Conservation (phyloP, 371 early-diverging fungal species). For the Syncephalastrum contaminatum region DNA sequence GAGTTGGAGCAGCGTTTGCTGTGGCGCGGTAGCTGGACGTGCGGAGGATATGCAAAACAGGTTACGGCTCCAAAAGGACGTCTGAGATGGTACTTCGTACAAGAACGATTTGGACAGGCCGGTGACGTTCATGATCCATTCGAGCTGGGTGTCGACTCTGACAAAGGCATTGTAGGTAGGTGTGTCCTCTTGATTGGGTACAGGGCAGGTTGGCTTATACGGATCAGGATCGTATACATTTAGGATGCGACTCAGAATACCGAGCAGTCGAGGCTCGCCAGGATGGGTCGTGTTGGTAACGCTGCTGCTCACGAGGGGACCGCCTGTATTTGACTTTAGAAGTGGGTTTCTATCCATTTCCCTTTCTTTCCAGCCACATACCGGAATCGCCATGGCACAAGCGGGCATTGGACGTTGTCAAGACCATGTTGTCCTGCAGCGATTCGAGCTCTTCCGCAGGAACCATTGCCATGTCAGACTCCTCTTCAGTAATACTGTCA, state of each 20-base stretch:
- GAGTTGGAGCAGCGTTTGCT: no score
- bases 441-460: no score
- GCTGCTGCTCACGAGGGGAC: constrained; percentile 17
- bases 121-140: constrained; percentile 32
- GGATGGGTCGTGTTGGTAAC: constrained; percentile 2
- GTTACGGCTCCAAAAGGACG: background rate
- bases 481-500: background rate
- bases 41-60: background rate
- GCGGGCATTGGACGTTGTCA: constrained; percentile 16
- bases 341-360: background rate
- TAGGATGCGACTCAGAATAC: constrained; percentile 29
- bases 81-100: background rate
- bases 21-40: no score
- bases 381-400: constrained; percentile 44
- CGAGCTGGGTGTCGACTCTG: constrained; percentile 15
- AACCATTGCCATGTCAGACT: constrained; percentile 8
- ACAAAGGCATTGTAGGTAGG: constrained; percentile 27
- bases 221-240: constrained; percentile 39
- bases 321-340: constrained; percentile 14
- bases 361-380: constrained; percentile 5
- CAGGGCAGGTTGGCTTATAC: constrained; percentile 23
- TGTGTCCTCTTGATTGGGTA: constrained; percentile 16
- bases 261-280: constrained; percentile 15
- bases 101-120: constrained; percentile 10
- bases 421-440: constrained; percentile 9